These are phyloP conservation scores for Schwanniomyces pseudopolymorphus DNA, from an alignment of 805 yeast species.

Conservation along the genomic window DNA sequence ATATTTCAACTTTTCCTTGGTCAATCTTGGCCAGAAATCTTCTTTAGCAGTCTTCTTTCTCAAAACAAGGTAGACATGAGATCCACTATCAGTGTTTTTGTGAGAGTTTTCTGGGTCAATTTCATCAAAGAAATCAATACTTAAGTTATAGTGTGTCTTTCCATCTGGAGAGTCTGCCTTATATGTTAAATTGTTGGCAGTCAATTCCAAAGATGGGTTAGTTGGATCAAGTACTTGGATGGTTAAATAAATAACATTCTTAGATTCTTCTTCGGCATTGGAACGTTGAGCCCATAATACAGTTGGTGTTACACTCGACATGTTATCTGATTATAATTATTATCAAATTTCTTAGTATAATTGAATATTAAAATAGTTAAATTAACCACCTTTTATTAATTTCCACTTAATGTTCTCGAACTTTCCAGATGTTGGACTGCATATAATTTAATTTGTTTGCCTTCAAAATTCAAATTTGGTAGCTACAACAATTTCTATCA, in stretches of 20 bases:
- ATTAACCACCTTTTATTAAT: background rate
- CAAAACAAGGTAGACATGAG: conserved; percentile 61
- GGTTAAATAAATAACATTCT: conserved; percentile 75
- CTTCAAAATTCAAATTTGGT: background rate
- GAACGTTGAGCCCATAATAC: conserved; percentile 98
- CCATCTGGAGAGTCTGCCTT: conserved; percentile 42
- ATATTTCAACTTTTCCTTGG: conserved; percentile 78
- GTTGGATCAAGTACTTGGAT: conserved; percentile 70
- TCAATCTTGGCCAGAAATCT: conserved; percentile 95
- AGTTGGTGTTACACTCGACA: conserved; percentile 39
- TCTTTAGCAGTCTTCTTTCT: conserved; percentile 65
- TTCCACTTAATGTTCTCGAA: background rate
- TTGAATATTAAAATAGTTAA: background rate
- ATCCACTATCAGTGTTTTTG: conserved; percentile 53
- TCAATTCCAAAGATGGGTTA: conserved; percentile 60
- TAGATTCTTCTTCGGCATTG: conserved; percentile 63
- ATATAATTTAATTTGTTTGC: background rate
- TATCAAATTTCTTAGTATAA: background rate
- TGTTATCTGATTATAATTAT: background rate
- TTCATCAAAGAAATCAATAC: conserved; percentile 73
- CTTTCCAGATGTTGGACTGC: background rate
- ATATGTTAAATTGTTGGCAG: conserved; percentile 54
- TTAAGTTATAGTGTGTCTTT: conserved; percentile 59
- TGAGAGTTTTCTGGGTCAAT: conserved; percentile 68
- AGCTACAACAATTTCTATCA: background rate